Evolutionary conservation across 768 basidiomycete species (phyloP).

Genomic region (Lenzites betulinus): DNA sequence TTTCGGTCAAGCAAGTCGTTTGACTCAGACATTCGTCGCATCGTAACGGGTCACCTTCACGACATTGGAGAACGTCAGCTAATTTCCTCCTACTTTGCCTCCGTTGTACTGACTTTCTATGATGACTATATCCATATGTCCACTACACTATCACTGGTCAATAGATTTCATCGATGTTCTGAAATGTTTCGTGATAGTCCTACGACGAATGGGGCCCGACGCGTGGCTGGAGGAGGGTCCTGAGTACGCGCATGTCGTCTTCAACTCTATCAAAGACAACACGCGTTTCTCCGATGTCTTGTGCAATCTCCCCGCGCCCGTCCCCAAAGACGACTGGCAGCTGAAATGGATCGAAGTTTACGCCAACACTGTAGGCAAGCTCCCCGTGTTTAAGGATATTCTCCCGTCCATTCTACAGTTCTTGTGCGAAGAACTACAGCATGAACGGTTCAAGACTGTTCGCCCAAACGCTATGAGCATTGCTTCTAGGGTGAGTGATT

Average conservation of each 20-base stretch:
- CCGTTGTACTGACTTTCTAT: neutral
- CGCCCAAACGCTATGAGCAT: constrained; percentile 62
- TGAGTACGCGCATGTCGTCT: constrained; percentile 75
- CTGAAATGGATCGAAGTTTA: constrained; percentile 29
- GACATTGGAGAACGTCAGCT: constrained; percentile 60
- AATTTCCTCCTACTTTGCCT: constrained; percentile 1
- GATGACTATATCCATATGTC: neutral
- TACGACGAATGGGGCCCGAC: constrained; percentile 53
- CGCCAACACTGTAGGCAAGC: constrained; percentile 23
- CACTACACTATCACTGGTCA: constrained; percentile 2
- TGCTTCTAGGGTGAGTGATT: constrained; percentile 59
- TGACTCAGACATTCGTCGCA: constrained; percentile 48
- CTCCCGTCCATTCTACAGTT: constrained; percentile 73
- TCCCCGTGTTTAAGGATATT: constrained; percentile 44
- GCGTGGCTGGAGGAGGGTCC: constrained; percentile 74
- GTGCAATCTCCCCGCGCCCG: constrained; percentile 28
- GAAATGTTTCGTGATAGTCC: constrained; percentile 57
- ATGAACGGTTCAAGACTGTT: constrained; percentile 63
- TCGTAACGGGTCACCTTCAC: constrained; percentile 63
- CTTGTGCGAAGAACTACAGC: constrained; percentile 80
- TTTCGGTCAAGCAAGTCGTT: constrained; percentile 37
- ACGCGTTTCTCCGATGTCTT: constrained; percentile 51
- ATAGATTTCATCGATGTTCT: constrained; percentile 64
- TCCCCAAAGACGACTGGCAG: constrained; percentile 35
- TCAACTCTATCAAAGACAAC: constrained; percentile 86